phyloP scores from a whole-genome alignment of 768 basidiomycete genomes.

The Kwoniella sp. region DNA sequence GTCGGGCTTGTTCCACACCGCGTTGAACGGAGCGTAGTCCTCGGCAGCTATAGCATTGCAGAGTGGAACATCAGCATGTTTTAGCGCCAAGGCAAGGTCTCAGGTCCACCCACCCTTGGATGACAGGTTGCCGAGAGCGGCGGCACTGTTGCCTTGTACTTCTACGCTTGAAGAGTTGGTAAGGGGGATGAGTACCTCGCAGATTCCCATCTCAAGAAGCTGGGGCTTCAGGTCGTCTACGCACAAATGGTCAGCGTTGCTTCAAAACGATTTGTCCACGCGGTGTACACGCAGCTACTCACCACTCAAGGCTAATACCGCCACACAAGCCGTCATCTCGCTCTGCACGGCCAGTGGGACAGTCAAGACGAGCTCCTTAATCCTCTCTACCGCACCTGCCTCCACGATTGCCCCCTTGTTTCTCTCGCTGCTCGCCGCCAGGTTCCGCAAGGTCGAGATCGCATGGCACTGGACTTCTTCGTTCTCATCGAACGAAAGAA shows the following conservation, averaged over 20 bases:
- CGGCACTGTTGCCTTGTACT: constrained; percentile 97
- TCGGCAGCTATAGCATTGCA: constrained; percentile 49
- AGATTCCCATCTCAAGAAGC: constrained; percentile 95
- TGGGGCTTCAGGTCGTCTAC: constrained; percentile 95
- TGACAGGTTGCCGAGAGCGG: constrained; percentile 94
- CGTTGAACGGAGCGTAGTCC: constrained; percentile 95
- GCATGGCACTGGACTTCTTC: constrained; percentile 99
- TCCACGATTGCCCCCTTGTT: constrained; percentile 98
- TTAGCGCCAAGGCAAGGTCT: neutral
- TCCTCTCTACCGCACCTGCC: constrained; percentile 93
- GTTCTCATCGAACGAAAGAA: constrained; percentile 97
- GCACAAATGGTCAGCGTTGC: neutral
- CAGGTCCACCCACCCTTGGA: constrained; percentile 72
- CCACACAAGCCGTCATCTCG: constrained; percentile 99
- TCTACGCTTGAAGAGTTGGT: constrained; percentile 96
- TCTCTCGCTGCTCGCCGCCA: constrained; percentile 95
- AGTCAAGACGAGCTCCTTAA: constrained; percentile 92
- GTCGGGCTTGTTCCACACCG: constrained; percentile 97
- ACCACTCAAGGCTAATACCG: constrained; percentile 94
- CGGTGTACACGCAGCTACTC: constrained; percentile 48
- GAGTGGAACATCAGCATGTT: neutral
- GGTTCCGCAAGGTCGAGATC: constrained; percentile 92
- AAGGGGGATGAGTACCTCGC: constrained; percentile 93
- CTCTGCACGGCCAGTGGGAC: constrained; percentile 97
- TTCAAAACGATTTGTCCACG: constrained; percentile 2